Evolutionary conservation across 192 early-diverging fungal genomes (phyloP), one percentile per base, ranked within the genome.

Genomic region (Rhizoclosmatium globosum): DNA sequence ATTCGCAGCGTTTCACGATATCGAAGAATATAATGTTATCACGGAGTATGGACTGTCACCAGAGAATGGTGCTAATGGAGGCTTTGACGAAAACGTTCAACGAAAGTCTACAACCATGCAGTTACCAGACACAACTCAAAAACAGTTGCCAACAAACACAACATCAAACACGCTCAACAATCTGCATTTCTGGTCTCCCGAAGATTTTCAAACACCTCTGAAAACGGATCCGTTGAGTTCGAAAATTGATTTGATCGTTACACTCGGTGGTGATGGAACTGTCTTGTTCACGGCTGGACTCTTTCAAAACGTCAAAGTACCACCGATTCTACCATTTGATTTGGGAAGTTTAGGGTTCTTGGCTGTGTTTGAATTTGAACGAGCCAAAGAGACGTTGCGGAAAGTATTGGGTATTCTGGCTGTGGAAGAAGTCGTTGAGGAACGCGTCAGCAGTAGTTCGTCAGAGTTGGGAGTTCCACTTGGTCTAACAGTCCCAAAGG

Each of bases 251-350:
- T 94, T 99, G 85, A 90, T 96, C 57, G 89, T 98, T 64, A 98
- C 96, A 81, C 91, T 99, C 74, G 97, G 97, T 48, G 98, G 97
- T 48, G 97, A 99, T 87, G 97, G 97, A 46, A 99, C 97, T 1
- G 97, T 99, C 1, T 87, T 99, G 47, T 99, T 93, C 81, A 94
- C 96, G 44, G 93, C 94, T 42, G 96, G 96, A 93, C 84, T 99
- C 31, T 88, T 88, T 70, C 94, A 96, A 43, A 60, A 50, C 39
- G 59, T 71, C 19, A 86, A 91, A 19, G 93, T 97, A 47, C 96
- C 96, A 45, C 95, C 96, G 3, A 90, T 97, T 9, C 89, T 98
- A 7, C 92, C 97, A 0, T 97, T 97, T 87, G 94, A 95, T 72
- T 82, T 97, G 47, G 97, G 97, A 4, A 95, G 94, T 45, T 82